Evolutionary conservation across 2,329 filamentous ascomycete species (phyloP).

Genomic region (Neoascochyta sp.): DNA sequence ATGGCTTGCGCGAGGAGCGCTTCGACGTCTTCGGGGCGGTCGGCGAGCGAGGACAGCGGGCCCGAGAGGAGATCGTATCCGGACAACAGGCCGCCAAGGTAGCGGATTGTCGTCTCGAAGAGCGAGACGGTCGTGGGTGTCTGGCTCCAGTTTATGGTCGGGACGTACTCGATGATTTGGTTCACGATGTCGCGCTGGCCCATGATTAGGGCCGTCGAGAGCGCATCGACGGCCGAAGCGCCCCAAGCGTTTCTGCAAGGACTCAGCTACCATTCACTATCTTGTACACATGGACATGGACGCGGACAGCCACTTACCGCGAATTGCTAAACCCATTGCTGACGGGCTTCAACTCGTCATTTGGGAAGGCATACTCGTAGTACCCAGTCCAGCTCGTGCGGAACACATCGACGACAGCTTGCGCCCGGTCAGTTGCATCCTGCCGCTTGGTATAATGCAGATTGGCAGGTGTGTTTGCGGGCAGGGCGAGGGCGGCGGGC

Average conservation of each 20-base stretch:
- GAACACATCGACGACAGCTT: constrained; percentile 35
- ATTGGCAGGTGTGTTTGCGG: constrained; percentile 9
- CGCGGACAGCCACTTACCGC: too few species aligned
- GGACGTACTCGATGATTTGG: constrained; percentile 67
- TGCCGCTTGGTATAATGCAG: constrained; percentile 8
- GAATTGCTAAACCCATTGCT: constrained; percentile 64
- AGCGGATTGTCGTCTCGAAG: constrained; percentile 89
- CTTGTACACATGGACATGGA: constrained; percentile 1
- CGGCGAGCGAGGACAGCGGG: constrained; percentile 54
- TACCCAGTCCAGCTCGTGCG: constrained; percentile 49
- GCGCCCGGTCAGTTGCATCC: constrained; percentile 21
- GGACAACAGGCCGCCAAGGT: constrained; percentile 75
- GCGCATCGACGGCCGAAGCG: constrained; percentile 74
- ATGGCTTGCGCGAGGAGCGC: constrained; percentile 63
- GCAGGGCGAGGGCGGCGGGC: constrained; percentile 11
- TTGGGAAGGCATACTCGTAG: constrained; percentile 68
- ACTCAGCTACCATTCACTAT: too few species aligned
- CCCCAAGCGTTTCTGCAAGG: constrained; percentile 74
- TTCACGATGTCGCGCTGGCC: constrained; percentile 62
- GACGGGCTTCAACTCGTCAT: constrained; percentile 70
- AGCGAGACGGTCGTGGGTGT: constrained; percentile 62
- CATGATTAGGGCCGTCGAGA: constrained; percentile 79
- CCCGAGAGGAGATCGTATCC: constrained; percentile 71
- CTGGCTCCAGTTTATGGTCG: constrained; percentile 65
- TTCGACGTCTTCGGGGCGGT: constrained; percentile 50